A percentile compares a stretch with the other conserved stretches of the same genome.
These are phyloP conservation scores for Apiotrichum brassicae DNA, from an alignment of 1,284 basidiomycete species.

Conservation along the genomic window DNA sequence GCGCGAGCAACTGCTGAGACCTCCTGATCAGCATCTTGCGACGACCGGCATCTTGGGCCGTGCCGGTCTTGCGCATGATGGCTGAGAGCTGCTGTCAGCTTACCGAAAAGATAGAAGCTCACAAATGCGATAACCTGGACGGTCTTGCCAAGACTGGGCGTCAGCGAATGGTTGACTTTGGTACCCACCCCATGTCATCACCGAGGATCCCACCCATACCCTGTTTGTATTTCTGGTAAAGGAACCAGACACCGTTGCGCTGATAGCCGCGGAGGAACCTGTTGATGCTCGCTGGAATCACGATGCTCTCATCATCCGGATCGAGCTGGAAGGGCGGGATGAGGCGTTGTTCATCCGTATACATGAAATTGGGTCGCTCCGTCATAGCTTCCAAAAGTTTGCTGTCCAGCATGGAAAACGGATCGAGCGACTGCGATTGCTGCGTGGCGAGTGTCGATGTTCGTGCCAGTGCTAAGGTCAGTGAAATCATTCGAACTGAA, in stretches of 20 bases:
- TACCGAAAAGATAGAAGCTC: conserved; percentile 4
- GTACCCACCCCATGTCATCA: conserved; percentile 51
- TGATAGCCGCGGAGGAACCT: conserved; percentile 51
- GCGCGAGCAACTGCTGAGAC: conserved; percentile 10
- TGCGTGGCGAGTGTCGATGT: background rate
- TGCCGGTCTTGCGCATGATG: conserved; percentile 50
- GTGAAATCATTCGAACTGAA: background rate
- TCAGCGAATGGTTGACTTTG: background rate
- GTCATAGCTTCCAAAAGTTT: background rate
- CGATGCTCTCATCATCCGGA: conserved; percentile 18
- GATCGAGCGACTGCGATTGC: background rate
- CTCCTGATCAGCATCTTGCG: conserved; percentile 27
- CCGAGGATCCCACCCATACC: conserved; percentile 48
- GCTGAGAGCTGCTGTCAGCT: conserved; percentile 45
- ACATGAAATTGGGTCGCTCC: conserved; percentile 23
- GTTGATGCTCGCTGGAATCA: conserved; percentile 48
- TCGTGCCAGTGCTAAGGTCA: background rate
- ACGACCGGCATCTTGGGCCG: conserved; percentile 32
- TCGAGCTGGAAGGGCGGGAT: conserved; percentile 29
- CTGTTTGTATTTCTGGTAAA: conserved; percentile 47
- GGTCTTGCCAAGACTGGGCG: conserved; percentile 44
- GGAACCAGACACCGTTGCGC: conserved; percentile 47
- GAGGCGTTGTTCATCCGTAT: conserved; percentile 10
- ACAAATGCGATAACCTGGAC: conserved; percentile 42
- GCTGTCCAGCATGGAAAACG: conserved; percentile 2